Evolutionary conservation across 257 asterid species (phyloP), one percentile per base, ranked within the genome.

Genomic region (Solanum medicagineum): DNA sequence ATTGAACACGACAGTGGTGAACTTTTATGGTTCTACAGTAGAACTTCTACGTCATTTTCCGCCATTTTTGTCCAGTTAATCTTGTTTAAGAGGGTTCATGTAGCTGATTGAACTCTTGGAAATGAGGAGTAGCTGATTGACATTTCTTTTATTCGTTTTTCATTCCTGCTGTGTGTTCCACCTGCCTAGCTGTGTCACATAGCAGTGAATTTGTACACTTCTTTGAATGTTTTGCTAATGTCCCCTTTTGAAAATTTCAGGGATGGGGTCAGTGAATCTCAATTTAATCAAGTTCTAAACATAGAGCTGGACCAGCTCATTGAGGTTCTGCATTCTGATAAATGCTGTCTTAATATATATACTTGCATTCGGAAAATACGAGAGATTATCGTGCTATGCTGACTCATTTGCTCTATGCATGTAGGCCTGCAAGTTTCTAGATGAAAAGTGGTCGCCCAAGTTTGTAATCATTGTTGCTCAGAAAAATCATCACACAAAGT

Each of bases 221-320:
- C 10, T 26, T 77, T 53, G 65, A 15, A 1, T 17, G 45, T 17
- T 51, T 53, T 51, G 26, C 83, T 77, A 26, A 26, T 77, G 83
- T 17, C 9, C 17, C 59, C 7, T 26, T 26, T 26, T 26, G 26
- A 3, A 51, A 51, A 77, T 88, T 59, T 51, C 95, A 95, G 98
- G 86, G 98, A 94, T 56, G 99, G 98, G 42, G 98, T 95, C 32
- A 94, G 99, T 60, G 99, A 95, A 44, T 92, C 97, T 5, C 99
- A 95, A 87, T 95, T 95, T 82, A 92, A 87, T 60, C 99, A 95
- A 88, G 98, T 95, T 32, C 89, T 95, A 88, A 93, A 94, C 89
- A 90, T 91, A 63, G 99, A 94, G 70, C 94, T 94, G 22, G 92
- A 88, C 87, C 97, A 94, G 86, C 94, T 95, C 57, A 92, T 95